Evolutionary conservation across 805 yeast species (phyloP), one percentile per base, ranked within the genome.

Genomic region (Maudiozyma pseudohumilis): DNA sequence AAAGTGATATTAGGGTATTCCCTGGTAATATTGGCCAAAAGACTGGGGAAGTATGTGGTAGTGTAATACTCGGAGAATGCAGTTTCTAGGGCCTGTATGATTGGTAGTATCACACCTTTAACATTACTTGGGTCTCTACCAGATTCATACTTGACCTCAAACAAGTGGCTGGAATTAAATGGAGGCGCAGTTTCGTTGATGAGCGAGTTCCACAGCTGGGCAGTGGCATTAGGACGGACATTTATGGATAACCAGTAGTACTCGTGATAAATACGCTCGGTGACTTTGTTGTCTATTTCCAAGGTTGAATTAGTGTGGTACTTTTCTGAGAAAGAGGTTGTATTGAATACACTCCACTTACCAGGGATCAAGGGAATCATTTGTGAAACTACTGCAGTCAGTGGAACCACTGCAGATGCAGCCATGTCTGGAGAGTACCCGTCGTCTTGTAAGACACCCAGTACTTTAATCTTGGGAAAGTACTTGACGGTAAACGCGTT

Each of bases 201-300:
- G n/a, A 62, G 42, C 1, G 65, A 56, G 15, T 47, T 29, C 15
- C 46, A 38, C 1, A 56, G 35, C 5, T 42, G 32, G 17, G 45
- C 48, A 3, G 76, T 63, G 0, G 80, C 73, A 47, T 73, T 68
- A 10, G 66, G 56, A n/a, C 53, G 47, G 19, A 81, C 70, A 45
- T 74, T 71, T 20, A 79, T 59, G 1, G 80, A 71, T 9, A 70
- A 66, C 89, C 89, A 81, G 48, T 67, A 77, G 13, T 68, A 46
- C 55, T 77, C 72, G 37, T 69, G 69, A 47, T 70, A 75, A 3
- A 81, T 68, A 36, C 59, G 56, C 18, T 65, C 46, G 28, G 55
- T 29, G 16, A 77, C 51, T 45, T 71, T 69, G 2, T 62, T 63
- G 24, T 53, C 44, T 8, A 59, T 35, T 3, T 22, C 20, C 38